phyloP scores from a whole-genome alignment of 2,329 filamentous ascomycete species.

The Tolypocladium capitatum region DNA sequence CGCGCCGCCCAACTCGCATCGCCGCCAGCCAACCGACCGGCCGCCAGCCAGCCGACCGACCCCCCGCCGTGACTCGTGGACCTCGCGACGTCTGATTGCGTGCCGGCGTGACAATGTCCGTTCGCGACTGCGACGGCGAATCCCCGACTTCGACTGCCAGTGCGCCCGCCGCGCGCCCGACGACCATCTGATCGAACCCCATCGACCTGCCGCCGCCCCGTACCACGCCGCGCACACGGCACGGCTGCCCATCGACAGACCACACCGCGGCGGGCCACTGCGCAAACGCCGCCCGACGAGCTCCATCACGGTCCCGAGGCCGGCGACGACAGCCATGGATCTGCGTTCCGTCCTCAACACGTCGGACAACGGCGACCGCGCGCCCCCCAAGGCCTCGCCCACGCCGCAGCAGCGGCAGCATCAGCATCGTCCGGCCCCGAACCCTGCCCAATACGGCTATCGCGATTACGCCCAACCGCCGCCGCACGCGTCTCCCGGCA shows the following conservation, averaged over 20 bases:
- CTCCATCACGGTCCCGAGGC: background rate
- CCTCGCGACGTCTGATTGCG: slow-evolving; percentile 1
- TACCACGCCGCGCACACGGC: background rate
- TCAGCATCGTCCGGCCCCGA: slow-evolving; percentile 20
- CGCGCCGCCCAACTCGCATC: background rate
- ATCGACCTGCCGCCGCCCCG: background rate
- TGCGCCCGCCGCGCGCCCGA: slow-evolving; percentile 4
- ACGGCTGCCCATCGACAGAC: background rate
- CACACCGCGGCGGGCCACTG: background rate
- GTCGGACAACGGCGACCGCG: slow-evolving; percentile 30
- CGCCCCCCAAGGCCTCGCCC: slow-evolving; percentile 18
- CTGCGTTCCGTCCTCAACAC: slow-evolving; percentile 41
- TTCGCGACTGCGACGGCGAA: slow-evolving; percentile 11
- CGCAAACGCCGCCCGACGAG: background rate
- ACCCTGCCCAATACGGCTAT: slow-evolving; percentile 31
- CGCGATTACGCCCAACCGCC: slow-evolving; percentile 32
- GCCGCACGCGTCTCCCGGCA: slow-evolving; percentile 33
- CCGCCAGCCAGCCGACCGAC: background rate
- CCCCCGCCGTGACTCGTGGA: background rate
- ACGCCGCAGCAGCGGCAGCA: slow-evolving; percentile 20
- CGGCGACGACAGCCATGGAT: slow-evolving; percentile 27
- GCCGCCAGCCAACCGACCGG: background rate
- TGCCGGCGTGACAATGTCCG: slow-evolving; percentile 12
- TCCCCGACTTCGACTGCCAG: slow-evolving; percentile 5
- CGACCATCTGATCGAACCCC: slow-evolving; percentile 1